Conservation (phyloP, 108 stramenopile genomes). For the Skeletonema menzelii region DNA sequence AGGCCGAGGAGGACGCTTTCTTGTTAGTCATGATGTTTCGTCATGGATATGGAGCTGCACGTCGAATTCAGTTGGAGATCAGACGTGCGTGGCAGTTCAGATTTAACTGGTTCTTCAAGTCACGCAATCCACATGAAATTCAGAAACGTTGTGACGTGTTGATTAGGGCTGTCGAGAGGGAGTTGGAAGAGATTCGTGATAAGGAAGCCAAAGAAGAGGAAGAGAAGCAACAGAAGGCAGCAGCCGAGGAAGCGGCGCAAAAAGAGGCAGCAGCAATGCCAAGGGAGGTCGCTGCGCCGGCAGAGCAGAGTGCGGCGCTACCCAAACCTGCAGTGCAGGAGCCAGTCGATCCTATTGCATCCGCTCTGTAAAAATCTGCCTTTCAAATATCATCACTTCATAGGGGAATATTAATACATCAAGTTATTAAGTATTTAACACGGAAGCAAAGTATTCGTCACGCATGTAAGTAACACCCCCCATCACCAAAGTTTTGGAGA, state of each 20-base stretch:
- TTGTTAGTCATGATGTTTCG: conserved; percentile 94
- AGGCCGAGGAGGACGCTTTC: conserved; percentile 97
- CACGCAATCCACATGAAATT: conserved; percentile 90
- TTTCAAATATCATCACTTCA: neutral
- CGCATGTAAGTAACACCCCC: no score
- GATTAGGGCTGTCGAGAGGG: conserved; percentile 75
- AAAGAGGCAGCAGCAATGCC: neutral
- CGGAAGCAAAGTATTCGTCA: neutral
- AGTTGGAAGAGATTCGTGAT: conserved; percentile 73
- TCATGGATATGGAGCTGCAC: conserved; percentile 94
- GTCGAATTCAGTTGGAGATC: conserved; percentile 93
- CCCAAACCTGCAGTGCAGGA: neutral
- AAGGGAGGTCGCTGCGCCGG: neutral
- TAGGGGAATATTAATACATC: neutral
- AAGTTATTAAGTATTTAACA: conserved; percentile 1
- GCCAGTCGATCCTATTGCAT: neutral
- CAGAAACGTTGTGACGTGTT: conserved; percentile 88
- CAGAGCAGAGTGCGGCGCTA: neutral
- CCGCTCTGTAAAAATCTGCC: neutral
- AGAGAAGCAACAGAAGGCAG: conserved; percentile 4
- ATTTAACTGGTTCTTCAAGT: conserved; percentile 99
- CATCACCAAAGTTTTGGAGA: conserved; percentile 15
- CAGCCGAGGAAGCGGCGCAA: conserved; percentile 5
- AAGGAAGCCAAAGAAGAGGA: conserved; percentile 46
- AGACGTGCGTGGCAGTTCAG: conserved; percentile 95